Evolutionary conservation across 2,329 filamentous ascomycete species (phyloP).

Genomic region (Penicillium sp.): DNA sequence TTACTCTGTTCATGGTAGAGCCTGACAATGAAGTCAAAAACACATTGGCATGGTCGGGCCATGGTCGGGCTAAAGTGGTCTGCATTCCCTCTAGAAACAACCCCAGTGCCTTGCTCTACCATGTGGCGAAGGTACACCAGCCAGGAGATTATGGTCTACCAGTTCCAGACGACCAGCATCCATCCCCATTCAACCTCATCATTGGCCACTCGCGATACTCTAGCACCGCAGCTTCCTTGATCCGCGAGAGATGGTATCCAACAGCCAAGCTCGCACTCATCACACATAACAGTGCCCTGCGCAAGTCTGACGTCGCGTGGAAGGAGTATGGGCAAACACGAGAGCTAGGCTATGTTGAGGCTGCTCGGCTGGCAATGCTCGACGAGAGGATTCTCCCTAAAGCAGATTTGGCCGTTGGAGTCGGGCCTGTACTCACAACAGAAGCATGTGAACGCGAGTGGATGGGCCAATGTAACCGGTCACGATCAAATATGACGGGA

Average conservation of each 20-base stretch:
- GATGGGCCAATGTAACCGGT: neutral
- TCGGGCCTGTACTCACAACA: neutral
- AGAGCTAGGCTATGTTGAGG: neutral
- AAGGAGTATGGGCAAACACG: conserved; percentile 1
- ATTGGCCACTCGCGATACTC: conserved; percentile 1
- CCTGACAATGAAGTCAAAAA: neutral
- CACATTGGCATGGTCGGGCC: neutral
- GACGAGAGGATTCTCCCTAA: neutral
- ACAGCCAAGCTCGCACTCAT: neutral
- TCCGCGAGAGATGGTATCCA: conserved; percentile 1
- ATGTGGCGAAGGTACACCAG: neutral
- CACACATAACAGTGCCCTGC: neutral
- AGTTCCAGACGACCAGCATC: neutral
- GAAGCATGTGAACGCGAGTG: neutral
- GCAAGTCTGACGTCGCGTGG: neutral
- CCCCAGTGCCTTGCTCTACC: neutral
- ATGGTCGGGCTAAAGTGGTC: neutral
- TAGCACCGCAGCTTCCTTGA: neutral
- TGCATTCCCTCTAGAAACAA: neutral
- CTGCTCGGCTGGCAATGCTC: neutral
- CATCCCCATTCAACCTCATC: neutral
- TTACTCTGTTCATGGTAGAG: neutral
- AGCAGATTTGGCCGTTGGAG: neutral
- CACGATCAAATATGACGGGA: neutral
- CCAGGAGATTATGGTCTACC: neutral